Base-by-base conservation (phyloP, 352 stramenopile species). In the Phytopythium mirpurense region DNA sequence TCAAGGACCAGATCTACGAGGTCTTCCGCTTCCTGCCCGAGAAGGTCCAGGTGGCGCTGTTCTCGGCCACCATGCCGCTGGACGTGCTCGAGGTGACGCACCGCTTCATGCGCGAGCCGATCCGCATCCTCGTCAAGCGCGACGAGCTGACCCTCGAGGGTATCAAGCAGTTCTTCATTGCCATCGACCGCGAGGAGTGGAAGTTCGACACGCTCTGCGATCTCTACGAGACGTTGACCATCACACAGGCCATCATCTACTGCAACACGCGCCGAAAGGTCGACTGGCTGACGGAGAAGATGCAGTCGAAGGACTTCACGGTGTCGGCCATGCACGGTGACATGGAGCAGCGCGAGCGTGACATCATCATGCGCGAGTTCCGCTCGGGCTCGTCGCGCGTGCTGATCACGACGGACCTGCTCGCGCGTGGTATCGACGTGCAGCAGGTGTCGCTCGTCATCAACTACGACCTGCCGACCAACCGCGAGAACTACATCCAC, bases 91-190 rank as follows among this genome's bases (percentile, higher is more conserved):
- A 99, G 59, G 95, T 99, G 18, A 99, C 97, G 6, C 90, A 96
- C 53, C 78, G 85, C 54, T 99, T 99, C 80, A 99, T 99, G 97
- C 91, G 94, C 60, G 96, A 99, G 56, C 97, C 97, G 29, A 95
- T 99, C 53, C 92, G 96, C 57, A 99, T 99, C 67, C 88, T 99
- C 55, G 97, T 99, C 57, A 99, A 99, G 96, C 98, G 97, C 67
- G 97, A 99, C 65, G 96, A 99, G 67, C 82, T 99, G 44, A 99
- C 97, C 18, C 86, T 99, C 50, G 97, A 99, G 86, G 97, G 97
- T 96, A 99, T 99, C 75, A 99, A 99, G 91, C 97, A 99, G 78
- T 99, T 99, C 72, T 99, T 99, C 80, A 98, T 99, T 60, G 93
- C 91, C 36, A 96, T 99, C 36, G 97, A 99, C 40, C 82, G 86